Conservation (phyloP, 805 yeast genomes). For the Metschnikowia borealis region DNA sequence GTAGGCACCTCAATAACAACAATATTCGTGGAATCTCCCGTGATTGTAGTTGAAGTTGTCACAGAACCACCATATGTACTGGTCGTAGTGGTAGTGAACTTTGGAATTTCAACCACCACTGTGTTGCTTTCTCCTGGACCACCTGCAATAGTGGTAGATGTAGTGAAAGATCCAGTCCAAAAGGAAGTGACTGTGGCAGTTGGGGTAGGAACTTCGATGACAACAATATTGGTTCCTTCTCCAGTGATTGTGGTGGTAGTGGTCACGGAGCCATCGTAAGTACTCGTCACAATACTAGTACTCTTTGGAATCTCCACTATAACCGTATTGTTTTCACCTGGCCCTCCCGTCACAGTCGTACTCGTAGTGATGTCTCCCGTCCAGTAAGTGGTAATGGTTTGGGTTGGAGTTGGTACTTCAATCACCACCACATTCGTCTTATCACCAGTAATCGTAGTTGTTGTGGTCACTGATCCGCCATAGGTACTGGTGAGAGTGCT, state of each 20-base stretch:
- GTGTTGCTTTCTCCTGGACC: constrained; percentile 12
- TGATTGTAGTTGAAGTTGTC: constrained; percentile 8
- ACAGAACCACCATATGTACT: constrained; percentile 9
- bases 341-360: too few relatives aligned
- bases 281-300: too few relatives aligned
- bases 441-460: constrained; percentile 6
- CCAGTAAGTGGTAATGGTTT: constrained; percentile 15
- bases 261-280: too few relatives aligned
- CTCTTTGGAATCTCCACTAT: too few relatives aligned
- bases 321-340: too few relatives aligned
- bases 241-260: too few relatives aligned
- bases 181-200: constrained; percentile 14
- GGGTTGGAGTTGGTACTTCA: constrained; percentile 17
- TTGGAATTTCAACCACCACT: constrained; percentile 10
- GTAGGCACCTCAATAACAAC: constrained; percentile 16
- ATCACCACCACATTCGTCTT: constrained; percentile 10
- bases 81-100: constrained; percentile 6
- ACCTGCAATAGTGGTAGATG: constrained; percentile 6
- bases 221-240: too few relatives aligned
- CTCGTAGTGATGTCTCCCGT: neutral
- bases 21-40: neutral
- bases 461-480: too few relatives aligned
- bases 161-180: constrained; percentile 13
- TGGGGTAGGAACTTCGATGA: too few relatives aligned
- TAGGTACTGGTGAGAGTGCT: constrained; percentile 6